Percentiles rank a stretch among this genome's conserved stretches.
Conservation (phyloP, 148 eudicot genomes). For the Arctostaphylos glauca region DNA sequence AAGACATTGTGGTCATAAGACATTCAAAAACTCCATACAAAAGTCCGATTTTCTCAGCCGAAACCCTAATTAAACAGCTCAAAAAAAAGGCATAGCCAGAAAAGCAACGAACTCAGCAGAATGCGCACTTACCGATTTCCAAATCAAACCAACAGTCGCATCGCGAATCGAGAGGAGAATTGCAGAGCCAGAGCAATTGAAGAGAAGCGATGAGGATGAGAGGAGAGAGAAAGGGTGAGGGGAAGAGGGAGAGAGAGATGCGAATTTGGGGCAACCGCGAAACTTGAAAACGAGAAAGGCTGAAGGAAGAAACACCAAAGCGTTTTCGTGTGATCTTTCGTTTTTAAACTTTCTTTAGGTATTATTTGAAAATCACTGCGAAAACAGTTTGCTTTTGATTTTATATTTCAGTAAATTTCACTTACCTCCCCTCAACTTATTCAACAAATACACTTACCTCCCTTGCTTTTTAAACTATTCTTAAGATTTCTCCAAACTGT, state of each 20-base stretch:
- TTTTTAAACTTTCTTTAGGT: background rate
- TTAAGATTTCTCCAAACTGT: too few relatives aligned
- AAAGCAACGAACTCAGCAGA: background rate
- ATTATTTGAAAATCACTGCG: slow-evolving; percentile 13
- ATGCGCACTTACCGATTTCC: slow-evolving; percentile 16
- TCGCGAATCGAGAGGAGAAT: background rate
- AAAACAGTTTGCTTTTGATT: background rate
- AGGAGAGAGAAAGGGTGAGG: background rate
- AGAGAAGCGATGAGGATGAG: background rate
- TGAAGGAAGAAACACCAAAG: background rate
- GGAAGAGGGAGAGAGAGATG: background rate
- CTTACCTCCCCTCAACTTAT: too few relatives aligned
- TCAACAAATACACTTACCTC: too few relatives aligned
- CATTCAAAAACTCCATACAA: background rate
- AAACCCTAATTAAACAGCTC: slow-evolving; percentile 20
- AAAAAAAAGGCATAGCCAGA: background rate
- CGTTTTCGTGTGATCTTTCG: background rate
- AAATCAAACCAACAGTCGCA: background rate
- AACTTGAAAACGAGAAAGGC: slow-evolving; percentile 26
- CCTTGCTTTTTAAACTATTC: too few relatives aligned
- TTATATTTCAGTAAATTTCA: background rate
- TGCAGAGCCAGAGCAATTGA: background rate
- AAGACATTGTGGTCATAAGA: slow-evolving; percentile 8
- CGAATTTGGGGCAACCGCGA: slow-evolving; percentile 31
- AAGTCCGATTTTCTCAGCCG: background rate